A percentile compares a stretch with the other conserved stretches of the same genome.
Conservation (phyloP, 2,329 filamentous ascomycete genomes). For the Talaromyces sp. region DNA sequence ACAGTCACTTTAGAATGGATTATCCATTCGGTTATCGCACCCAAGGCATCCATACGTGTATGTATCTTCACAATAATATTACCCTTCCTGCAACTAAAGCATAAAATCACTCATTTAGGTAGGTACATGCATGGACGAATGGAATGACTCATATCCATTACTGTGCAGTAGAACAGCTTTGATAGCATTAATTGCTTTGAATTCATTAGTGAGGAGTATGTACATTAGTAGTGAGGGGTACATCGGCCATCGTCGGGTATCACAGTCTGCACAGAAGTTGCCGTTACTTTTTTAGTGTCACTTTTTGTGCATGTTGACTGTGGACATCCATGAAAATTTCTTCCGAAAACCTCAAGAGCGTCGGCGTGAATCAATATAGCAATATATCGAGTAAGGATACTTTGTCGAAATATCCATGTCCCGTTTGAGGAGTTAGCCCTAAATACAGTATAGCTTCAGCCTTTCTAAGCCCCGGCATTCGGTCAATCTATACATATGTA, state of each 20-base stretch:
- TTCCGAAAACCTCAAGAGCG: neutral
- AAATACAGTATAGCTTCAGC: neutral
- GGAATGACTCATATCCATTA: neutral
- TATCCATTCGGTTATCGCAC: no score
- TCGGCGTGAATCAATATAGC: neutral
- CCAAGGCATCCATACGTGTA: neutral
- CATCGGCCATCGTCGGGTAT: conserved; percentile 11
- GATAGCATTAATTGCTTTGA: neutral
- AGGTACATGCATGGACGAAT: neutral
- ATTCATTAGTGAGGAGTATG: neutral
- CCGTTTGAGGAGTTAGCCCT: neutral
- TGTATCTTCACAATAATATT: neutral
- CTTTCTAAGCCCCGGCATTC: neutral
- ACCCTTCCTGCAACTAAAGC: neutral
- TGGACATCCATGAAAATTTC: neutral
- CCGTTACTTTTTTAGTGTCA: neutral
- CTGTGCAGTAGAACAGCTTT: neutral
- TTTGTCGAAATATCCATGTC: neutral
- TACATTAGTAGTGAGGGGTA: conserved; percentile 10
- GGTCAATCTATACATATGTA: neutral
- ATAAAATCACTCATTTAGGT: neutral
- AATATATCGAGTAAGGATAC: neutral
- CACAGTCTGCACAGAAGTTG: neutral
- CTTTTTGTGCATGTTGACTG: neutral
- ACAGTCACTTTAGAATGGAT: no score